Evolutionary conservation across 2,329 filamentous ascomycete genomes (phyloP), one percentile per base, ranked within the genome.

Genomic region (Acephala macrosclerotiorum): DNA sequence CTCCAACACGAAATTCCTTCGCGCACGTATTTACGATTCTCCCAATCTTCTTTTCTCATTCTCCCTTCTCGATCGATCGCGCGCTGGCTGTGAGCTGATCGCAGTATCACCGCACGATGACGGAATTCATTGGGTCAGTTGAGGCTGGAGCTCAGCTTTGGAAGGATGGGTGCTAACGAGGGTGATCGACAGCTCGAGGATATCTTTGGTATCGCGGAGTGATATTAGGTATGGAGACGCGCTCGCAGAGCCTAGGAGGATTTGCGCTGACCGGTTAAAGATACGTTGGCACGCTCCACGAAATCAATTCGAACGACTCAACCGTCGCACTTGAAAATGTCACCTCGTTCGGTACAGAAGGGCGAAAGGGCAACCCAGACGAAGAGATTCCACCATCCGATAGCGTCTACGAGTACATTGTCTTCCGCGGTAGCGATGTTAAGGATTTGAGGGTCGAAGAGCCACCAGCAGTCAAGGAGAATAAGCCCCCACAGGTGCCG

Each of bases 311-410:
- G 68, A 94, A 97, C 80, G 92, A 93, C 74, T 96, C 95, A 56
- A 98, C 96, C 71, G 96, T 99, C 76, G 96, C 96, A 49, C 89
- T 99, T 71, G 94, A 99, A 79, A 95, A 97, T 87, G 96, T 99
- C 78, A 88, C 90, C 70, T 98, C 95, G 3, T 96, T 91, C 77
- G 96, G 96, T 73, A 97, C 96, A 35, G 96, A 99, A 82, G 94
- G 94, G 64, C 92, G 96, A 71, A 91, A 90, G 76, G 88, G 85
- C 72, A 89, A 90, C 72, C 90, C 91, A 20, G 87, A 90, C 20
- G 92, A 96, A 70, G 94, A 97, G 80, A 91, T 97, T 65, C 82
- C 91, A 42, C 87, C 93, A 3, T 95, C 93, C 38, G 90, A 96
- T 68, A 92, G 92, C 77, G 87, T 97, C 76, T 99, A 97, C 83